Percentiles rank a stretch among this genome's conserved stretches.
Conservation (phyloP, 2,329 filamentous ascomycete genomes). For the Coniochaeta sp. region DNA sequence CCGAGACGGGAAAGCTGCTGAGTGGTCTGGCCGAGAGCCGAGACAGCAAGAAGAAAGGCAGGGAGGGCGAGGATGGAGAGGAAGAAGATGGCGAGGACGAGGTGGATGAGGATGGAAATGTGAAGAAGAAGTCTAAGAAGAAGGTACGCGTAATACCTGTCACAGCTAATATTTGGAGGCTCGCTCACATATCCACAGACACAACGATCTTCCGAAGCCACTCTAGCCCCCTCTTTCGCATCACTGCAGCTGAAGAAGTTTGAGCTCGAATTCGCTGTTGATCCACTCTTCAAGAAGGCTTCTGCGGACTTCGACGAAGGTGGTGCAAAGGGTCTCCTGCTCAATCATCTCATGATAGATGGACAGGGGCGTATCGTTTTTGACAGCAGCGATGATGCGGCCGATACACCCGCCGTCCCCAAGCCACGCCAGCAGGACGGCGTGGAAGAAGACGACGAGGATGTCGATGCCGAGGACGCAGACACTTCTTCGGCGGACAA, state of each 20-base stretch:
- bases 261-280: conserved; percentile 91
- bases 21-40: conserved; percentile 88
- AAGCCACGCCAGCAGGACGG: conserved; percentile 27
- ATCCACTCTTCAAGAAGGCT: conserved; percentile 98
- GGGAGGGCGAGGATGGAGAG: conserved; percentile 55
- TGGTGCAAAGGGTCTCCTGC: conserved; percentile 85
- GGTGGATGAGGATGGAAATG: conserved; percentile 45
- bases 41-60: conserved; percentile 64
- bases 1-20: conserved; percentile 89
- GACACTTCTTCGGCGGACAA: conserved; percentile 19
- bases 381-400: conserved; percentile 87
- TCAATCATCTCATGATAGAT: conserved; percentile 97
- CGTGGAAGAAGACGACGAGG: conserved; percentile 26
- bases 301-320: conserved; percentile 98
- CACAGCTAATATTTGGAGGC: conserved; percentile 12
- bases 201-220: conserved; percentile 84
- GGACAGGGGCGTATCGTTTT: conserved; percentile 89
- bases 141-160: conserved; percentile 42
- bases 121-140: conserved; percentile 60
- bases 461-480: conserved; percentile 32
- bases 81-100: conserved; percentile 62
- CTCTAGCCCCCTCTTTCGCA: conserved; percentile 79
- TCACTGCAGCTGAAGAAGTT: conserved; percentile 94
- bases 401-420: conserved; percentile 38
- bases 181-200: conserved; percentile 3